Base-by-base conservation (phyloP, 2,329 filamentous ascomycete species). In the Aspergillus novofumigatus region DNA sequence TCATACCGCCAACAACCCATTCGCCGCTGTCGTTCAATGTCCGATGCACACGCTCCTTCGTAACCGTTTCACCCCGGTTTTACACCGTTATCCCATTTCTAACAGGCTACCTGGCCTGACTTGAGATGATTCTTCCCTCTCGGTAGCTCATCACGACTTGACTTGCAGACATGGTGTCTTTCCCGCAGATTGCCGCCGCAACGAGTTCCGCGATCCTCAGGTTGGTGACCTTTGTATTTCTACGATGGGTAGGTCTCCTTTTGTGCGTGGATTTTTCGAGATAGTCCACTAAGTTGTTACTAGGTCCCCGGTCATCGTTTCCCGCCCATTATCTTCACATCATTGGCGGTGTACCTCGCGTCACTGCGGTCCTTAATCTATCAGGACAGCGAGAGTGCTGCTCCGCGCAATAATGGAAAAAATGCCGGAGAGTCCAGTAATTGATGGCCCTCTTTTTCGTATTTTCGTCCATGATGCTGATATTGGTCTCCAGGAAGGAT, bases 261-360 rank as follows among this genome's bases (percentile, higher is more conserved):
- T 3, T 49, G 6, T 8, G 29, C 10, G 26, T n/a, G 29, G n/a
- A 14, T 25, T 29, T 23, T 9, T 10, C 23, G n/a, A 35, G 35
- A 20, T 14, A n/a, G 35, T 53, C 47, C 2, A 53, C 35, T 59
- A 8, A 62, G 26, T 25, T n/a, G 41, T 20, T 7, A 21, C 47
- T 52, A 78, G 76, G 75, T 72, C 49, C 78, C 70, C 17, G 73
- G 68, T 5, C 71, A 70, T 67, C 69, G 63, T 53, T 73, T 68
- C 50, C 69, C 67, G 57, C 74, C 67, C 17, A 58, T 73, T n/a
- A 63, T 77, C 20, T 59, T 77, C 51, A 75, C 79, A 3, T 68
- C 75, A 3, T 66, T 81, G 44, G 72, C 70, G 23, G 61, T 81
- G 21, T 83, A 83, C 65, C 61, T 81, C 10, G 69, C 76, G 1